Base-by-base conservation (phyloP, 2,329 filamentous ascomycete species). In the Fusarium sp. region DNA sequence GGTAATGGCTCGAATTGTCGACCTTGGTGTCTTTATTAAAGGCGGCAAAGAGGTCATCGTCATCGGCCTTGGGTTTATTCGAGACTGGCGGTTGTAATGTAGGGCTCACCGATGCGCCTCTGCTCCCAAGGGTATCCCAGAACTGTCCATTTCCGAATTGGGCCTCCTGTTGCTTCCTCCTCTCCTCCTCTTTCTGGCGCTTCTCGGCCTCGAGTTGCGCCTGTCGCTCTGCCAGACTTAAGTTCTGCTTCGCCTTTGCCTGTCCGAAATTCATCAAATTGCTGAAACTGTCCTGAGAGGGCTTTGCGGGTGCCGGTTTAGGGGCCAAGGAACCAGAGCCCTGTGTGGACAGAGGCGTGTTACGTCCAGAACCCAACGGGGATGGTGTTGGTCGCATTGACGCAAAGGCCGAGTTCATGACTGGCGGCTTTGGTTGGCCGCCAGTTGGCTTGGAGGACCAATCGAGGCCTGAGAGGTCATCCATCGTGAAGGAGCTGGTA, bases 141-240 rank as follows among this genome's bases (percentile, higher is more conserved):
- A 94, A 93, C 65, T 90, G 88, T 13, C 87, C 86, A 74, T 90
- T 89, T 4, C 93, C 94, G 79, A 94, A 98, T 64, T 95, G 90
- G 31, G 88, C 86, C 69, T 96, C 93, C 73, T 90, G 87, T 77
- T 90, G 88, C 74, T 86, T 91, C 74, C 86, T 88, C 76, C 88
- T 88, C 77, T 95, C 91, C 61, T 91, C 91, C 64, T 94, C 92
- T 77, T 95, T 92, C 77, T 84, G 88, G 34, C 86, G 84, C 80
- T 89, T 93, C 79, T 91, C 88, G 6, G 84, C 86, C 68, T 89
- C 86, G 38, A 91, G 79, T 63, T 87, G 88, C 66, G 89, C 87
- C 79, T 93, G 92, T 74, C 94, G 91, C 79, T 97, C 93, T 69
- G 92, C 88, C 70, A 97, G 81, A 65, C 89, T 91, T 17, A 98